Evolutionary conservation across 2,329 filamentous ascomycete species (phyloP), one percentile per base, ranked within the genome.

Genomic region (Diplocarpon mali): DNA sequence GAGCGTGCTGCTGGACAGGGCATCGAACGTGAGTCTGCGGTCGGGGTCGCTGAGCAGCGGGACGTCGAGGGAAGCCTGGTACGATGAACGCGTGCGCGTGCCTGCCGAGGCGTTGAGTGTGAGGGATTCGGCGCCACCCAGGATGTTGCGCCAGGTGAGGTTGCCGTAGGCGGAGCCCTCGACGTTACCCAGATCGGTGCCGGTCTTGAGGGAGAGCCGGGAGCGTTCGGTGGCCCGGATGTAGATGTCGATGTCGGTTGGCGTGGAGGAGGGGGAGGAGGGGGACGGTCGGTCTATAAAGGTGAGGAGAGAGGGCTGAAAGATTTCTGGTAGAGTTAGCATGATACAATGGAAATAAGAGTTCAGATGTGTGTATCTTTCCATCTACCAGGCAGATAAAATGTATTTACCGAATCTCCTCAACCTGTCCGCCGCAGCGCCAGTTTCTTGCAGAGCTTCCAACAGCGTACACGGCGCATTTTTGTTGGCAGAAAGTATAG

Each of bases 141-240:
- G 86, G 48, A 98, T 75, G 65, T 98, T 98, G 55, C 92, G 81
- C 70, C 88, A 81, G 41, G 90, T 73, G 36, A 88, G 73, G 54
- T 92, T 90, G 53, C 85, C 82, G 61, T 94, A 96, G 3, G 89
- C 90, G 7, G 89, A 94, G 30, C 90, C 92, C 65, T 98, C 92
- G 16, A 86, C 80, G 60, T 93, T 94, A 51, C 92, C 92, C 37
- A 95, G 74, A 61, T 96, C 90, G 8, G 92, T 96, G 48, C 92
- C 92, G 0, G 89, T 95, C 69, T 94, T 94, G 58, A 96, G 75
- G 47, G 88, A 79, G 59, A 96, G 78, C 32, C 84, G 80, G 28
- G 85, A 83, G 53, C 85, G 80, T 65, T 98, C 90, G 49, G 75
- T 73, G 16, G 85, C 83, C 42, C 78, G 78, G 45, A 95, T 73